phyloP scores from a whole-genome alignment of 306 rosid genomes.

The Purshia tridentata region DNA sequence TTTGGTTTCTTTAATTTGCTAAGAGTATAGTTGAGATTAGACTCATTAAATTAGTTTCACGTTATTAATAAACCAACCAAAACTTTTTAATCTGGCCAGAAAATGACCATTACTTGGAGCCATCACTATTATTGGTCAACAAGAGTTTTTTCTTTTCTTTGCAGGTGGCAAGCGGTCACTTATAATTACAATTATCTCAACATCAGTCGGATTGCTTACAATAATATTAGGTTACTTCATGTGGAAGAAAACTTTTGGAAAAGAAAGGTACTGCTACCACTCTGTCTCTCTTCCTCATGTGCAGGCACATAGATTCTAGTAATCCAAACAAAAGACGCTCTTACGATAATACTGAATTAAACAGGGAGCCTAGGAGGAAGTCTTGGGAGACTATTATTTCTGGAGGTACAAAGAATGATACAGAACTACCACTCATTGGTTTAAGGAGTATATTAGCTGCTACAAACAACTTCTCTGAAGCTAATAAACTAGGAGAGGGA shows the following conservation, averaged over 20 bases:
- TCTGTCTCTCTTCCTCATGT: neutral
- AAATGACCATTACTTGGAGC: neutral
- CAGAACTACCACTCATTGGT: slow-evolving; percentile 40
- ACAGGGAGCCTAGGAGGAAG: neutral
- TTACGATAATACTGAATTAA: neutral
- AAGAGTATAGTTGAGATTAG: neutral
- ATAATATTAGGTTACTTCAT: neutral
- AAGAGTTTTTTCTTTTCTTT: neutral
- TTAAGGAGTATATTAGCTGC: slow-evolving; percentile 36
- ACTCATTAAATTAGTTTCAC: too few relatives aligned
- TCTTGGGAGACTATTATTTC: slow-evolving; percentile 21
- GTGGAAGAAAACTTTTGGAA: neutral
- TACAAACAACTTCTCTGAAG: slow-evolving; percentile 49
- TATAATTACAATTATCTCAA: neutral
- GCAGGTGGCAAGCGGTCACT: neutral
- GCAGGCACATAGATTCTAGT: neutral
- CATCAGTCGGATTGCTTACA: neutral
- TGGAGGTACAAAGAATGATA: slow-evolving; percentile 29
- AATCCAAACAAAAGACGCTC: neutral
- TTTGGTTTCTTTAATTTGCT: neutral
- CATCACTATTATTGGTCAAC: too few relatives aligned
- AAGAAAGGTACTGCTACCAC: neutral
- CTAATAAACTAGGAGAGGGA: slow-evolving; percentile 51
- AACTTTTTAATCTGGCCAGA: neutral
- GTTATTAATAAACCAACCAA: too few relatives aligned